Conservation (phyloP, 1,139 yeast species). For the Hyphopichia fennica region DNA sequence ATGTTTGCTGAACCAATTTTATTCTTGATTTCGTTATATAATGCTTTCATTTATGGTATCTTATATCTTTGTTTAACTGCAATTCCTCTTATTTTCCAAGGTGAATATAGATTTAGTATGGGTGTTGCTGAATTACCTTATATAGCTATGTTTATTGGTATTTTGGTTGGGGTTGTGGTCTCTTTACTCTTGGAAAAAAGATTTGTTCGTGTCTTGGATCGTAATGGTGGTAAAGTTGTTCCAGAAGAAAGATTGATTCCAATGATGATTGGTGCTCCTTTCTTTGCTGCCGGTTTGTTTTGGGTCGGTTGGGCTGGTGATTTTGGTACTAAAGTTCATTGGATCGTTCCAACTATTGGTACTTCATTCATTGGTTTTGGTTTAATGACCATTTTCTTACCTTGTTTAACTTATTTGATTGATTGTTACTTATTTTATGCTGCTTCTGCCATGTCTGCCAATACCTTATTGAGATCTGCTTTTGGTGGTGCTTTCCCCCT, state of each 20-base stretch:
- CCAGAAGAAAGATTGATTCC: constrained; percentile 76
- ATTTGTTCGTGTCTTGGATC: constrained; percentile 30
- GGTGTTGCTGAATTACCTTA: constrained; percentile 62
- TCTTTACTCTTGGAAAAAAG: constrained; percentile 20
- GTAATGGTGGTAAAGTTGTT: constrained; percentile 53
- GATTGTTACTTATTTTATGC: constrained; percentile 74
- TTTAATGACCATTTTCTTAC: constrained; percentile 65
- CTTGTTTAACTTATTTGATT: constrained; percentile 71
- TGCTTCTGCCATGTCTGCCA: constrained; percentile 88
- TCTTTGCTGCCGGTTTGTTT: constrained; percentile 69
- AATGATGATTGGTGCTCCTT: constrained; percentile 60
- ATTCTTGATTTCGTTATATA: constrained; percentile 67
- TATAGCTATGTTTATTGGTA: constrained; percentile 57
- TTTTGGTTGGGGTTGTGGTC: constrained; percentile 49
- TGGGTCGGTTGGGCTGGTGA: constrained; percentile 84
- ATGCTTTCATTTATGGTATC: constrained; percentile 82
- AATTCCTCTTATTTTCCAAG: constrained; percentile 64
- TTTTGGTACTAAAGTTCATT: constrained; percentile 60
- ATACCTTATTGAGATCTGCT: constrained; percentile 69
- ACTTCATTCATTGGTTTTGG: constrained; percentile 72
- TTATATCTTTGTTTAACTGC: constrained; percentile 71
- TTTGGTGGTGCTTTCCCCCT: constrained; percentile 55
- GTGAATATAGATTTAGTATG: constrained; percentile 49
- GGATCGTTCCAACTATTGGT: constrained; percentile 74
- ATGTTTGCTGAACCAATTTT: constrained; percentile 79